Percentiles rank a stretch among this genome's conserved stretches.
Conservation (phyloP, 768 basidiomycete species). For the Mycena maculata region DNA sequence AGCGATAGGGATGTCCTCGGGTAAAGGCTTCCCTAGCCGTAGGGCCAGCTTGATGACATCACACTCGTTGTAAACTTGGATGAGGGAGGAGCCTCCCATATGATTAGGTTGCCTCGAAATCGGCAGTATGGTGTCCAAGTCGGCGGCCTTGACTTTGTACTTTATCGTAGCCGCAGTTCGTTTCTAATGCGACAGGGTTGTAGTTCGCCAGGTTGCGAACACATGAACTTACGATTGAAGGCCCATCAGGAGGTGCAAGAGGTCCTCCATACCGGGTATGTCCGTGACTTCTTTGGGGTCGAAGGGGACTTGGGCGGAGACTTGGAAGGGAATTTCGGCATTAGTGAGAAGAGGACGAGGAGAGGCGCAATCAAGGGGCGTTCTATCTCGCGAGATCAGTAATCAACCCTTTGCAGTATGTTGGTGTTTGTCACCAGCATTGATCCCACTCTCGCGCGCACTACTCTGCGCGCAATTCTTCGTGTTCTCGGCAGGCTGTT, state of each 20-base stretch:
- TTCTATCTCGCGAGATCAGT: too few relatives aligned
- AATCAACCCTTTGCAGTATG: too few relatives aligned
- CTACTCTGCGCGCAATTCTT: too few relatives aligned
- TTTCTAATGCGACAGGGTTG: conserved; percentile 5
- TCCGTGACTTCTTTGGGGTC: conserved; percentile 16
- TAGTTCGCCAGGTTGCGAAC: not conserved
- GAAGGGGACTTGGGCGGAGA: conserved; percentile 15
- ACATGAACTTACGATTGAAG: conserved; percentile 16
- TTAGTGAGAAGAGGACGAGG: not conserved
- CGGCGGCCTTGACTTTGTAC: conserved; percentile 24
- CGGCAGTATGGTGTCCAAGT: conserved; percentile 24
- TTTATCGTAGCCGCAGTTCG: conserved; percentile 16
- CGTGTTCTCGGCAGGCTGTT: too few relatives aligned
- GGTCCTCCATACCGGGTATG: conserved; percentile 17
- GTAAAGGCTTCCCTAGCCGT: conserved; percentile 24
- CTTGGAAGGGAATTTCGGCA: conserved; percentile 14
- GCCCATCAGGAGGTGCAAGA: conserved; percentile 15
- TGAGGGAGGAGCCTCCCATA: conserved; percentile 25
- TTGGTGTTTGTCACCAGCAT: too few relatives aligned
- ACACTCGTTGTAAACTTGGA: conserved; percentile 25
- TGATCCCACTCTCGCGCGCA: too few relatives aligned
- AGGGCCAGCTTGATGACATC: conserved; percentile 20
- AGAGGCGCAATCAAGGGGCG: not conserved
- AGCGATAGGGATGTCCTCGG: not conserved
- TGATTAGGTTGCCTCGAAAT: conserved; percentile 14